Conservation (phyloP, 2,329 filamentous ascomycete genomes). For the Stenocarpella maydis region DNA sequence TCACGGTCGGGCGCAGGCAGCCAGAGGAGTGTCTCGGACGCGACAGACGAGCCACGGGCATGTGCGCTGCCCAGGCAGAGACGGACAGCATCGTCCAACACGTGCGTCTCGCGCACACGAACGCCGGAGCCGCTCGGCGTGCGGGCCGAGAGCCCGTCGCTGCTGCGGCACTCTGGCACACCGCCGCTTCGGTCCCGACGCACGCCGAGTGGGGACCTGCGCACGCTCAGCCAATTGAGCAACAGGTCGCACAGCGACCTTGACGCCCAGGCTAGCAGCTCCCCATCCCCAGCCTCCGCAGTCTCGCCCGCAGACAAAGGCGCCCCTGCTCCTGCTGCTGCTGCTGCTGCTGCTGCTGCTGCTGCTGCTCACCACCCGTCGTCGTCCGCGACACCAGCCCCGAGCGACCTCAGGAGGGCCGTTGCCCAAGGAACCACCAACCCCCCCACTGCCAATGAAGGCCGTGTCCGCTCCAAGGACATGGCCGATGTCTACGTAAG, state of each 20-base stretch:
- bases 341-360: too few relatives aligned
- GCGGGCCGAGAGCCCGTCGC: constrained; percentile 71
- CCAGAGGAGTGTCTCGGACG: constrained; percentile 53
- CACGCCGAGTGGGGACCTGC: constrained; percentile 76
- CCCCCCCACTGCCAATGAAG: constrained; percentile 84
- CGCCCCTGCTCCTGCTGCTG: constrained; percentile 29
- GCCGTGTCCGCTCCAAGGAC: constrained; percentile 81
- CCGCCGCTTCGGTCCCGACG: constrained; percentile 75
- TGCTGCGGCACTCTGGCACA: constrained; percentile 59
- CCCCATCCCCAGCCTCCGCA: constrained; percentile 32
- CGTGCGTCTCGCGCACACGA: constrained; percentile 58
- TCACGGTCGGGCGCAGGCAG: constrained; percentile 37
- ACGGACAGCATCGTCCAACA: constrained; percentile 60
- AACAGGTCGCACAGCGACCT: constrained; percentile 37
- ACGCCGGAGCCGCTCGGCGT: constrained; percentile 63
- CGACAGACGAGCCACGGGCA: constrained; percentile 36
- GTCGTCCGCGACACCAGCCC: too few relatives aligned
- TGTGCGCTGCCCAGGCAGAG: constrained; percentile 42
- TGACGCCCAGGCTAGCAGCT: constrained; percentile 41
- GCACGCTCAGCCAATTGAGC: constrained; percentile 69
- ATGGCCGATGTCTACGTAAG: constrained; percentile 96
- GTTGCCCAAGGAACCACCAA: constrained; percentile 41
- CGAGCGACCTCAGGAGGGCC: constrained; percentile 32
- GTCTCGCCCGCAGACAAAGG: constrained; percentile 34
- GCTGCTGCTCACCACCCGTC: too few relatives aligned